These are phyloP conservation scores for Trypanosoma scelopori DNA, from an alignment of 208 protist species.

Conservation along the genomic window DNA sequence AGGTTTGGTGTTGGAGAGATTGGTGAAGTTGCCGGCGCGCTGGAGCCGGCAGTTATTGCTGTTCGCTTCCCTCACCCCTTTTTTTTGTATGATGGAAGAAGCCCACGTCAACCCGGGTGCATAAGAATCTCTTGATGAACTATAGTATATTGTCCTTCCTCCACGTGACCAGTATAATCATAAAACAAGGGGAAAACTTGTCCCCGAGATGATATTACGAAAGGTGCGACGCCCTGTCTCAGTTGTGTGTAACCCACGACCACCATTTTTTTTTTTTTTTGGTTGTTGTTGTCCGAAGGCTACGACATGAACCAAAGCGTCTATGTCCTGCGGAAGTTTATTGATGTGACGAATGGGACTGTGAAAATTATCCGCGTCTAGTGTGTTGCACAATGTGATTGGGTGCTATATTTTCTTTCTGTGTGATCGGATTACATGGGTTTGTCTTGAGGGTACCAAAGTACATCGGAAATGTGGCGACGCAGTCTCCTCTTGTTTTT, in stretches of 20 bases:
- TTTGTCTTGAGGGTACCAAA: not conserved
- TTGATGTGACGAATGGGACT: not conserved
- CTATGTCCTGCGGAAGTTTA: constrained; percentile 19
- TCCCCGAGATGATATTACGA: constrained; percentile 4
- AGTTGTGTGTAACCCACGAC: constrained; percentile 11
- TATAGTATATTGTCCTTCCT: constrained; percentile 21
- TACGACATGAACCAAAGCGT: constrained; percentile 23
- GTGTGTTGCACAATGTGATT: not conserved
- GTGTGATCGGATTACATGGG: not conserved
- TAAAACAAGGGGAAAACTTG: constrained; percentile 7
- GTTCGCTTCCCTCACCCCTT: constrained; percentile 22
- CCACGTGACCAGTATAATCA: constrained; percentile 8
- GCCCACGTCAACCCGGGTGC: not conserved
- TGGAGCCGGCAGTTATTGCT: constrained; percentile 5
- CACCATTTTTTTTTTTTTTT: constrained; percentile 27
- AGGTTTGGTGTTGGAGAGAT: constrained; percentile 11
- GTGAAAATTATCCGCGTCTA: not conserved
- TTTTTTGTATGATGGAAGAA: constrained; percentile 12
- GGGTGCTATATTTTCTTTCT: constrained; percentile 7
- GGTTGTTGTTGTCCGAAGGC: no score
- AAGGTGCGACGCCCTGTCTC: constrained; percentile 4
- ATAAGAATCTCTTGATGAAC: not conserved
- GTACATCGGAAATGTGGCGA: not conserved
- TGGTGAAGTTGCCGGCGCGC: not conserved
- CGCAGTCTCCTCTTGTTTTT: not conserved